A percentile compares a stretch with the other conserved stretches of the same genome.
These are phyloP conservation scores for Apiospora marii DNA, from an alignment of 2,329 filamentous ascomycete genomes.

Conservation along the genomic window DNA sequence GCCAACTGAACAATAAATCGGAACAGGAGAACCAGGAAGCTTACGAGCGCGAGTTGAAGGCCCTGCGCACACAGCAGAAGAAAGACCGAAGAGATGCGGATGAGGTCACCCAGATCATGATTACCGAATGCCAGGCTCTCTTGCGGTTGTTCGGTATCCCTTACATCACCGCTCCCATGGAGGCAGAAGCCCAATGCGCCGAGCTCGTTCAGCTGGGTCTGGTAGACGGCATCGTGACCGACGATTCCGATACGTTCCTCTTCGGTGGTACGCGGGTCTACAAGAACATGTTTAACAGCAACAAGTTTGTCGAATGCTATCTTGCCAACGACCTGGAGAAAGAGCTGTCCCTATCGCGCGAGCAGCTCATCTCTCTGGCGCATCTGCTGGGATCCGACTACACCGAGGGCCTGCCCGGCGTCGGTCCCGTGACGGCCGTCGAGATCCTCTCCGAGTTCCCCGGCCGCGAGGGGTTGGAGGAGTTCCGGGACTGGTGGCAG, in stretches of 20 bases:
- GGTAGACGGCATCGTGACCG: slow-evolving; percentile 97
- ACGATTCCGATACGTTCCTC: slow-evolving; percentile 95
- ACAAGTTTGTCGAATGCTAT: slow-evolving; percentile 98
- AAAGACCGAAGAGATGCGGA: slow-evolving; percentile 96
- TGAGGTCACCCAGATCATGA: slow-evolving; percentile 96
- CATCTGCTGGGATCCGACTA: slow-evolving; percentile 95
- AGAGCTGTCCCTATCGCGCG: slow-evolving; percentile 86
- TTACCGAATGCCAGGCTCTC: slow-evolving; percentile 91
- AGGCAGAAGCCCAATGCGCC: slow-evolving; percentile 97
- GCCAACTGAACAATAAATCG: slow-evolving; percentile 80
- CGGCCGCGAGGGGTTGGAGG: slow-evolving; percentile 64
- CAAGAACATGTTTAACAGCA: slow-evolving; percentile 99
- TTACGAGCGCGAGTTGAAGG: slow-evolving; percentile 87
- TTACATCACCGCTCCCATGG: slow-evolving; percentile 98
- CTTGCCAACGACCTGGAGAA: slow-evolving; percentile 83
- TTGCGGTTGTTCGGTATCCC: slow-evolving; percentile 91
- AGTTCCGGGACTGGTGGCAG: slow-evolving; percentile 89
- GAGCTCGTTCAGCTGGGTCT: slow-evolving; percentile 86
- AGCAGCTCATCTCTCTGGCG: slow-evolving; percentile 87
- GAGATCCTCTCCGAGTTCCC: slow-evolving; percentile 94
- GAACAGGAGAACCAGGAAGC: slow-evolving; percentile 74
- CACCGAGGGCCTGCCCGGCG: slow-evolving; percentile 87
- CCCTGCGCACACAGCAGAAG: slow-evolving; percentile 91
- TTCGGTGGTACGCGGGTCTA: slow-evolving; percentile 97
- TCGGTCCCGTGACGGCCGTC: slow-evolving; percentile 92